Conservation (phyloP, 441 rosid species). For the Croton laevigatus region DNA sequence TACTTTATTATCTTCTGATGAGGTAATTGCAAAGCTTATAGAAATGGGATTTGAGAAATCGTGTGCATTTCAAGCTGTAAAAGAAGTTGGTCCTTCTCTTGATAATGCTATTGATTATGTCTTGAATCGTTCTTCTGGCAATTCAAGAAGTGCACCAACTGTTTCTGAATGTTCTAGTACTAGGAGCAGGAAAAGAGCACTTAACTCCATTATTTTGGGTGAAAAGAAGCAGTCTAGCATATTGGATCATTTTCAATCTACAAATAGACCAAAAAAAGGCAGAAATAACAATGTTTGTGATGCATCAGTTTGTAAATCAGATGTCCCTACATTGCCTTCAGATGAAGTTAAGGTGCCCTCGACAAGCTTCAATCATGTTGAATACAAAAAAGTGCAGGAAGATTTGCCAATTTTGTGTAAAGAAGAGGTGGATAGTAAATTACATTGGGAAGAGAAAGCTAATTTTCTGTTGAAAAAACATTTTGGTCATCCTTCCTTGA, state of each 20-base stretch:
- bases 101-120: constrained; percentile 54
- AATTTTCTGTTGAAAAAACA: constrained; percentile 43
- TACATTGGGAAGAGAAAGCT: constrained; percentile 62
- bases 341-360: constrained; percentile 22
- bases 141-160: constrained; percentile 24
- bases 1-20: constrained; percentile 24
- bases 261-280: constrained; percentile 29
- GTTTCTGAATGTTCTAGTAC: constrained; percentile 27
- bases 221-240: constrained; percentile 53
- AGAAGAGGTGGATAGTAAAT: constrained; percentile 34
- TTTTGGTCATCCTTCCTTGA: constrained; percentile 64
- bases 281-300: constrained; percentile 15
- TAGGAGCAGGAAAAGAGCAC: constrained; percentile 18
- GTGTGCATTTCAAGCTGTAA: constrained; percentile 49
- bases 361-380: constrained; percentile 5
- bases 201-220: constrained; percentile 21
- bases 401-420: constrained; percentile 22
- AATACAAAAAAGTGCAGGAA: constrained; percentile 20
- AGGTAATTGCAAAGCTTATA: constrained; percentile 41
- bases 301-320: constrained; percentile 25
- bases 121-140: constrained; percentile 36
- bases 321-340: constrained; percentile 21
- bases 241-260: constrained; percentile 53
- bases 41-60: constrained; percentile 75
- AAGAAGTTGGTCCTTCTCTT: constrained; percentile 56